A percentile compares a stretch with the other conserved stretches of the same genome.
Conservation (phyloP, 2,329 filamentous ascomycete species). For the Pseudocercospora crystallina region DNA sequence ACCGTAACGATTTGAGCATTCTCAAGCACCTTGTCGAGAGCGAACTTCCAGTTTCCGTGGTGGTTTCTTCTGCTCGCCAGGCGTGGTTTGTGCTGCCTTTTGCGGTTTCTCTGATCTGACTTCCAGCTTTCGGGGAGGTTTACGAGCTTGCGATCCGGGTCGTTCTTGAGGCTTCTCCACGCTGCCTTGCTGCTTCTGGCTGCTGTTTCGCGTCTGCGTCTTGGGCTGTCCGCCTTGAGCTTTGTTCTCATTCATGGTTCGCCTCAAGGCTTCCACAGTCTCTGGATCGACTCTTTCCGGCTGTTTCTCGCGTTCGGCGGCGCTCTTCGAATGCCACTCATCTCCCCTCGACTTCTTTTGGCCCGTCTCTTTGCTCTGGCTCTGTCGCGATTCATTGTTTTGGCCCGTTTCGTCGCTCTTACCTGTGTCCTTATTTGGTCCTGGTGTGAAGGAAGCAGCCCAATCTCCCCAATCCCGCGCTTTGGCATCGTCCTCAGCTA, state of each 20-base stretch:
- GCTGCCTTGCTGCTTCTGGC: neutral
- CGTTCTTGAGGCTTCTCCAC: neutral
- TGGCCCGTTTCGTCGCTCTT: slow-evolving; percentile 8
- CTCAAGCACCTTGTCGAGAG: neutral
- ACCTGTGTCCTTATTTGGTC: too few species aligned
- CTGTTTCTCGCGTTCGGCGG: slow-evolving; percentile 7
- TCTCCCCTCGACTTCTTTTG: slow-evolving; percentile 8
- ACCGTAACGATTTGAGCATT: too few species aligned
- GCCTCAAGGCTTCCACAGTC: slow-evolving; percentile 11
- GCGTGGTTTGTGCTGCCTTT: neutral
- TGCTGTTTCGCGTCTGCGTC: neutral
- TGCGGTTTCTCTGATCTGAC: slow-evolving; percentile 4
- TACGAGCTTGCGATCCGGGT: slow-evolving; percentile 6
- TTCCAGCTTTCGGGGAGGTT: slow-evolving; percentile 23
- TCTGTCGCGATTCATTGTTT: slow-evolving; percentile 15
- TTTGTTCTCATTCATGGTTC: slow-evolving; percentile 4
- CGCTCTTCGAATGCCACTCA: slow-evolving; percentile 9
- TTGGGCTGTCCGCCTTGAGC: neutral
- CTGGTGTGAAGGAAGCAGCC: too few species aligned
- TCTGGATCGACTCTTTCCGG: slow-evolving; percentile 6
- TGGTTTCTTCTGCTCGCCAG: slow-evolving; percentile 10
- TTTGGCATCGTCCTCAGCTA: slow-evolving; percentile 18
- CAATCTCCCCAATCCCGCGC: too few species aligned
- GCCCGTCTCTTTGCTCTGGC: slow-evolving; percentile 12
- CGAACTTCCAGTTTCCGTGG: slow-evolving; percentile 18